phyloP scores from a whole-genome alignment of 345 rosid genomes.

The Citrus trifoliata region DNA sequence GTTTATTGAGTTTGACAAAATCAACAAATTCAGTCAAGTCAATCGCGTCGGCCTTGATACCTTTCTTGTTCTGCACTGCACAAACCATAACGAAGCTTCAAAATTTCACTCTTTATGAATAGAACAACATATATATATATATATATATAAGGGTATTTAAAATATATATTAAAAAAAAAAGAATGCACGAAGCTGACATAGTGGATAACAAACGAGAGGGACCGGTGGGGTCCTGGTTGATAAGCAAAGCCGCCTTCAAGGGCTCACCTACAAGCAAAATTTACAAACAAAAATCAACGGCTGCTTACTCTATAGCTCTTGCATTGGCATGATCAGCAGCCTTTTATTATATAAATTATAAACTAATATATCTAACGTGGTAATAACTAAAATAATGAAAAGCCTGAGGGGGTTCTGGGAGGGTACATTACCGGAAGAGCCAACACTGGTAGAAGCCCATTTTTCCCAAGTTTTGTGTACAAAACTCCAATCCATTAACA shows the following conservation, averaged over 20 bases:
- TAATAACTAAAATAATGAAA: too few species aligned
- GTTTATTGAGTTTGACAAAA: constrained; percentile 63
- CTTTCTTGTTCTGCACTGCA: too few species aligned
- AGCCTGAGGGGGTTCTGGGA: neutral
- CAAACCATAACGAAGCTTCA: too few species aligned
- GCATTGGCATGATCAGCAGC: too few species aligned
- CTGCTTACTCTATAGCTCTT: neutral
- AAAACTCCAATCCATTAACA: constrained; percentile 61
- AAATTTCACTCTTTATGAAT: too few species aligned
- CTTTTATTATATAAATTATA: too few species aligned
- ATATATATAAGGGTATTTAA: neutral
- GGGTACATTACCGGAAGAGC: constrained; percentile 41
- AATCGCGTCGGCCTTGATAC: constrained; percentile 35
- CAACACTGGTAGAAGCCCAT: constrained; percentile 61
- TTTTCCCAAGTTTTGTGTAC: constrained; percentile 66
- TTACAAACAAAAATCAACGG: neutral
- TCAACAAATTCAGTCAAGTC: constrained; percentile 55
- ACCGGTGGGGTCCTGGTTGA: constrained; percentile 65
- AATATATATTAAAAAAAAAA: neutral
- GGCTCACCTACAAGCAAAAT: constrained; percentile 44
- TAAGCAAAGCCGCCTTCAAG: constrained; percentile 68
- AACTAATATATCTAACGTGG: too few species aligned
- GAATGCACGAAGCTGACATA: constrained; percentile 37
- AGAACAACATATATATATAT: neutral
- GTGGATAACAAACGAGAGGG: constrained; percentile 83